A percentile compares a stretch with the other conserved stretches of the same genome.
phyloP scores from a whole-genome alignment of 2,329 filamentous ascomycete species.

The Fonsecaea pugnacius region DNA sequence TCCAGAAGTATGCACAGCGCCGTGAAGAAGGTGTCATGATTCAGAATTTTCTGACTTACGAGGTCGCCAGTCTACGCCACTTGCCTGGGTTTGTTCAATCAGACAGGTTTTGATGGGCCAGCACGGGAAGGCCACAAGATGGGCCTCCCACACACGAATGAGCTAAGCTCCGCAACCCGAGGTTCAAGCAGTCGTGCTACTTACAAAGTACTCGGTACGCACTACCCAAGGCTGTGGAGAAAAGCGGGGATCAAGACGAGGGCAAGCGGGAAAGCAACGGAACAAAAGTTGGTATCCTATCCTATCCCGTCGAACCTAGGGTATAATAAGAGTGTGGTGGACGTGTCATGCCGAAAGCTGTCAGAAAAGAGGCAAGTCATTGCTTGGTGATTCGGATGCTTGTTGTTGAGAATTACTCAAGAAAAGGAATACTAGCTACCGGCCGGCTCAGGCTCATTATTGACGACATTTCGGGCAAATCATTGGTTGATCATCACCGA shows the following conservation, averaged over 20 bases:
- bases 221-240: not conserved
- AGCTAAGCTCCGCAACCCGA: not conserved
- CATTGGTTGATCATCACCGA: not conserved
- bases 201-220: too few species aligned
- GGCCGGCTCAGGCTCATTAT: not conserved
- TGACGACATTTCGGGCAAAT: not conserved
- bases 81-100: not conserved
- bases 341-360: not conserved
- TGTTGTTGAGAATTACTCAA: not conserved
- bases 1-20: too few species aligned
- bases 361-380: not conserved
- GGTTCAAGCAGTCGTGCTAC: not conserved
- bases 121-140: not conserved
- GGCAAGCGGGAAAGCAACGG: too few species aligned
- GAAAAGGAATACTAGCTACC: not conserved
- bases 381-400: not conserved
- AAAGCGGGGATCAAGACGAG: not conserved
- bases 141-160: not conserved
- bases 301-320: not conserved
- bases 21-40: not conserved
- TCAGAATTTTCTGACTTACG: constrained; percentile 1
- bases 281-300: not conserved
- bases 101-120: not conserved
- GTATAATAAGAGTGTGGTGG: not conserved
- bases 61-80: not conserved